phyloP scores from a whole-genome alignment of 306 rosid species.

The Prunus mira region DNA sequence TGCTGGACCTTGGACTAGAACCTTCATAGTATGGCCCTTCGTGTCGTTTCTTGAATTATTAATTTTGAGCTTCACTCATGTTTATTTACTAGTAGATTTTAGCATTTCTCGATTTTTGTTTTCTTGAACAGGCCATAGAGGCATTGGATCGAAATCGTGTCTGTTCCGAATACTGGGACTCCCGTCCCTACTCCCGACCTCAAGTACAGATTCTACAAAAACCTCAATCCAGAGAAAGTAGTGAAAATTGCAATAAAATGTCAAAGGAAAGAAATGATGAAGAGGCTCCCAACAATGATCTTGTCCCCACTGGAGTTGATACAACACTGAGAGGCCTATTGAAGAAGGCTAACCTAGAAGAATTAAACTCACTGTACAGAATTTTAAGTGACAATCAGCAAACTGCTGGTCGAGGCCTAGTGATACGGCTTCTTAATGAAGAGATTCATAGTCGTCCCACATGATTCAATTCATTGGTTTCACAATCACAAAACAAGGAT shows the following conservation, averaged over 20 bases:
- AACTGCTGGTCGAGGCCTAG: slow-evolving; percentile 40
- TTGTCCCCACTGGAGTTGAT: slow-evolving; percentile 32
- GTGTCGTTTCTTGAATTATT: too few relatives aligned
- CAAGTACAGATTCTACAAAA: slow-evolving; percentile 71
- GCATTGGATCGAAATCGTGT: slow-evolving; percentile 81
- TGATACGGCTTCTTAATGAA: slow-evolving; percentile 58
- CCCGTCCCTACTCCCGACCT: slow-evolving; percentile 93
- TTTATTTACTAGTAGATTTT: too few relatives aligned
- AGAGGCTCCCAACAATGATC: slow-evolving; percentile 26
- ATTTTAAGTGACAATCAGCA: slow-evolving; percentile 50
- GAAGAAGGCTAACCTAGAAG: slow-evolving; percentile 68
- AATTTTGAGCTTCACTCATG: too few relatives aligned
- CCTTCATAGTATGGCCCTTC: too few relatives aligned
- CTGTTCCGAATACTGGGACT: slow-evolving; percentile 89
- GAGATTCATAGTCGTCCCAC: slow-evolving; percentile 58
- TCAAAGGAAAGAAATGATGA: slow-evolving; percentile 18
- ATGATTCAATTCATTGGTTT: slow-evolving; percentile 42
- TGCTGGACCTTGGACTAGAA: too few relatives aligned
- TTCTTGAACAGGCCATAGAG: slow-evolving; percentile 69
- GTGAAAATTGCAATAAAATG: slow-evolving; percentile 22
- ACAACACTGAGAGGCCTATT: slow-evolving; percentile 47
- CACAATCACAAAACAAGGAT: neutral
- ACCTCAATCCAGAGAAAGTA: slow-evolving; percentile 34
- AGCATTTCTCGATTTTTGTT: neutral
- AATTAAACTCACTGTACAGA: slow-evolving; percentile 64